These are phyloP conservation scores for Rhodotorula sp. DNA, from an alignment of 1,284 basidiomycete genomes.

Conservation along the genomic window DNA sequence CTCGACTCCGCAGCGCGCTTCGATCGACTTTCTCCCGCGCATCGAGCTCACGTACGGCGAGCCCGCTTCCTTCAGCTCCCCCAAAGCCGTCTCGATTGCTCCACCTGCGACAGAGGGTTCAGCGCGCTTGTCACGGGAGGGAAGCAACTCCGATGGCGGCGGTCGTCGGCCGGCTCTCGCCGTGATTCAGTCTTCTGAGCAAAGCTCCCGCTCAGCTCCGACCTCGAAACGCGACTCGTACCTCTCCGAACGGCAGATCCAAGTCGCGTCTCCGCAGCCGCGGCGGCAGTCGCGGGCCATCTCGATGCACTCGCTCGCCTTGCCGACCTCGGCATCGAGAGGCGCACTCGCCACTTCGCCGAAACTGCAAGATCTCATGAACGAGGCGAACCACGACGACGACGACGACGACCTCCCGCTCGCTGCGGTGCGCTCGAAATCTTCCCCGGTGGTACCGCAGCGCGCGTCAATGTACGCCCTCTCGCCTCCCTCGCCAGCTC, in stretches of 20 bases:
- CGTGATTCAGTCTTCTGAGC: constrained; percentile 2
- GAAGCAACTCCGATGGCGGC: background rate
- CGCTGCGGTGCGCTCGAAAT: constrained; percentile 8
- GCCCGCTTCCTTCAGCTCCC: background rate
- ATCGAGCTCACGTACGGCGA: constrained; percentile 16
- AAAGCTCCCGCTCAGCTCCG: background rate
- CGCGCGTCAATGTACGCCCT: constrained; percentile 8
- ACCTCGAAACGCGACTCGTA: constrained; percentile 22
- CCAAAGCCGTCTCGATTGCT: background rate
- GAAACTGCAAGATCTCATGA: background rate
- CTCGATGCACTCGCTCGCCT: constrained; percentile 14
- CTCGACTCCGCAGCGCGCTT: background rate
- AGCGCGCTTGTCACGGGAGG: background rate
- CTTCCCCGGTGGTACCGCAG: background rate
- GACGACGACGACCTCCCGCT: constrained; percentile 30
- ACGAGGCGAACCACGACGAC: constrained; percentile 1
- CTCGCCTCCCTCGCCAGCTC: background rate
- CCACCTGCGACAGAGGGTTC: background rate
- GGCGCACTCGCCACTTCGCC: background rate
- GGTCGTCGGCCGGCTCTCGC: constrained; percentile 15
- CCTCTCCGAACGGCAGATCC: constrained; percentile 15
- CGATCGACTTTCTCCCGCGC: constrained; percentile 33
- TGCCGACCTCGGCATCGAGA: background rate
- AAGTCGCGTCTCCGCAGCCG: background rate
- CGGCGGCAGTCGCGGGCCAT: background rate